phyloP scores from a whole-genome alignment of 805 yeast genomes.

The Candida krabiensis region DNA sequence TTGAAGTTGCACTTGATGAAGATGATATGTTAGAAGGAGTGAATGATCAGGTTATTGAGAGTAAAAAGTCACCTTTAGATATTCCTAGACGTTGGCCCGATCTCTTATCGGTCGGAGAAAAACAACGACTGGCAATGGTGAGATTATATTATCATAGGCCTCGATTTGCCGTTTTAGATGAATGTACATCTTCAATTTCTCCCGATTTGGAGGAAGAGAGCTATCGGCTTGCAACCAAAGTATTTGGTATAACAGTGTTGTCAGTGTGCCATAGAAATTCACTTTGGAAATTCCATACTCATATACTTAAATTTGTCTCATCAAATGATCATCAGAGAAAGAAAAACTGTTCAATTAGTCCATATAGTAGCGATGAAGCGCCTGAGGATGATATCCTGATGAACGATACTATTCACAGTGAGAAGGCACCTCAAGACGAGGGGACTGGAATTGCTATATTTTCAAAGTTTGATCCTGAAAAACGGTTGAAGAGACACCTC shows the following conservation, averaged over 20 bases:
- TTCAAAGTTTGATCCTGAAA: conserved; percentile 66
- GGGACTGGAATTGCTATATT: conserved; percentile 30
- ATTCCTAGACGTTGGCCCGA: conserved; percentile 81
- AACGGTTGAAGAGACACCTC: conserved; percentile 72
- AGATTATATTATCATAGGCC: conserved; percentile 89
- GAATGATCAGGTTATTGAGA: neutral
- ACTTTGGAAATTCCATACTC: conserved; percentile 87
- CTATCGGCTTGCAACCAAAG: conserved; percentile 75
- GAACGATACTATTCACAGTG: neutral
- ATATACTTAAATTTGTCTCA: conserved; percentile 65
- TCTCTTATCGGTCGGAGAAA: conserved; percentile 86
- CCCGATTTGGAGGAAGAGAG: conserved; percentile 88
- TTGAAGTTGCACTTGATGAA: conserved; percentile 34
- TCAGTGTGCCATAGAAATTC: conserved; percentile 94
- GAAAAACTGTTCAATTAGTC: no score
- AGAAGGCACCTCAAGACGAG: neutral
- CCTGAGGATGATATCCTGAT: no score
- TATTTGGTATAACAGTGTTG: conserved; percentile 73
- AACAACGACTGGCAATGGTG: conserved; percentile 91
- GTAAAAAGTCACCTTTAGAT: conserved; percentile 53
- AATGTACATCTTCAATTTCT: conserved; percentile 92
- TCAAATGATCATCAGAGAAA: conserved; percentile 5
- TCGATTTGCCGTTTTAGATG: conserved; percentile 91
- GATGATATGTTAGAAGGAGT: conserved; percentile 1
- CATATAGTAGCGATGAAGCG: no score